Percentiles rank a stretch among this genome's conserved stretches.
phyloP scores from a whole-genome alignment of 2,329 filamentous ascomycete genomes.

The Penicillium rolfsii region DNA sequence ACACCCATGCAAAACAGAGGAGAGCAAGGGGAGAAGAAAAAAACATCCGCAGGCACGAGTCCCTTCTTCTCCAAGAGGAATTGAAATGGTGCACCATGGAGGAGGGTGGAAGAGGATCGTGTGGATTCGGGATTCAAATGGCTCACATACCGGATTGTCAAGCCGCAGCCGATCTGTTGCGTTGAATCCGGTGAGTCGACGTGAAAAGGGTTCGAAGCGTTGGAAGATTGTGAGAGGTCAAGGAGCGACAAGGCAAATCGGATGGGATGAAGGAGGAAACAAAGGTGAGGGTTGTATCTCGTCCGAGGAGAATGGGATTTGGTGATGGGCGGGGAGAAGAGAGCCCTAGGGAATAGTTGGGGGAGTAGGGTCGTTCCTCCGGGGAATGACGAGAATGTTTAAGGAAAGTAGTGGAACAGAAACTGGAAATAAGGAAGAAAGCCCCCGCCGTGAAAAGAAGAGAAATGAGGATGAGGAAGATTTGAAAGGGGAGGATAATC shows the following conservation, averaged over 20 bases:
- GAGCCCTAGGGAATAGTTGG: constrained; percentile 14
- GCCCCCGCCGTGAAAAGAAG: background rate
- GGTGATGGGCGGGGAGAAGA: constrained; percentile 21
- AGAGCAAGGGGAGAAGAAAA: background rate
- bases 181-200: background rate
- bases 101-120: constrained; percentile 1
- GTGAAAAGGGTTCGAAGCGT: background rate
- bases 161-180: constrained; percentile 1
- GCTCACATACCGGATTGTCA: constrained; percentile 22
- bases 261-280: background rate
- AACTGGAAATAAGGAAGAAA: background rate
- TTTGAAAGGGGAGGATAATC: constrained; percentile 19
- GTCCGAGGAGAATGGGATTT: constrained; percentile 1
- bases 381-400: constrained; percentile 34
- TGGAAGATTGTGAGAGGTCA: background rate
- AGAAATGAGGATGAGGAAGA: constrained; percentile 14
- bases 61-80: constrained; percentile 1
- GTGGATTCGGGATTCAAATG: constrained; percentile 4
- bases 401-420: constrained; percentile 17
- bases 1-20: constrained; percentile 21
- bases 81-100: background rate
- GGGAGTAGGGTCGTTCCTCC: constrained; percentile 43
- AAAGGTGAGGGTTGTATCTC: background rate
- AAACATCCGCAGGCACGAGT: constrained; percentile 20
- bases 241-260: constrained; percentile 1